Evolutionary conservation across 169 alveolate genomes (phyloP).

Genomic region (Theileria equi): DNA sequence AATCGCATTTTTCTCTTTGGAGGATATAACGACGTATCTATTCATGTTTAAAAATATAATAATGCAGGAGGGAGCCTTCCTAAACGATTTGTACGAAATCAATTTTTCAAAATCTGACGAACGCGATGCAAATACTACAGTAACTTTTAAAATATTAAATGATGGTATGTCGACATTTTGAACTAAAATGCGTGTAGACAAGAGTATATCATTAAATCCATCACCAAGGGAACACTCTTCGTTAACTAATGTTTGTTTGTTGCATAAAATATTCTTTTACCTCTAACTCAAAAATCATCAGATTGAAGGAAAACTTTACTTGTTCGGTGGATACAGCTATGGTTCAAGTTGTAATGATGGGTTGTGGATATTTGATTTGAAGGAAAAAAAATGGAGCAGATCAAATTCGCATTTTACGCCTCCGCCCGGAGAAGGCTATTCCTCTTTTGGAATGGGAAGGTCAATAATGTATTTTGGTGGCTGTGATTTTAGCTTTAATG

Average conservation of each 20-base stretch:
- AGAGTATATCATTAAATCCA: conserved; percentile 27
- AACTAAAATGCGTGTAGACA: not conserved
- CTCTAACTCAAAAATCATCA: no score
- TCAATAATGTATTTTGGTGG: conserved; percentile 60
- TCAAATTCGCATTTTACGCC: conserved; percentile 35
- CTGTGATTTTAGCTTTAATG: conserved; percentile 46
- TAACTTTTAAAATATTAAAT: conserved; percentile 32
- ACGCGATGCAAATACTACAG: conserved; percentile 16
- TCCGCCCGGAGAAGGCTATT: conserved; percentile 55
- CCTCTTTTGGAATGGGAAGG: conserved; percentile 54
- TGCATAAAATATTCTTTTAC: not conserved
- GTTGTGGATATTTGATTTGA: conserved; percentile 51
- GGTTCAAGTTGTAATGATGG: conserved; percentile 21
- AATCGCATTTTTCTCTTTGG: conserved; percentile 64
- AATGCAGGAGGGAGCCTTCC: conserved; percentile 43
- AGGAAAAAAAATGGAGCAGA: conserved; percentile 13
- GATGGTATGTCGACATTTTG: conserved; percentile 1
- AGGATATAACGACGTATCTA: conserved; percentile 56
- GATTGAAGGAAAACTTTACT: conserved; percentile 39
- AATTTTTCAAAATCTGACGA: conserved; percentile 8
- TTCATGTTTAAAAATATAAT: not conserved
- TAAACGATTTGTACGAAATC: conserved; percentile 56
- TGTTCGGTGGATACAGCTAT: conserved; percentile 57
- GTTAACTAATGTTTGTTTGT: conserved; percentile 15
- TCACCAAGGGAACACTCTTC: conserved; percentile 59